Base-by-base conservation (phyloP, 345 rosid species). In the Brassica juncea region DNA sequence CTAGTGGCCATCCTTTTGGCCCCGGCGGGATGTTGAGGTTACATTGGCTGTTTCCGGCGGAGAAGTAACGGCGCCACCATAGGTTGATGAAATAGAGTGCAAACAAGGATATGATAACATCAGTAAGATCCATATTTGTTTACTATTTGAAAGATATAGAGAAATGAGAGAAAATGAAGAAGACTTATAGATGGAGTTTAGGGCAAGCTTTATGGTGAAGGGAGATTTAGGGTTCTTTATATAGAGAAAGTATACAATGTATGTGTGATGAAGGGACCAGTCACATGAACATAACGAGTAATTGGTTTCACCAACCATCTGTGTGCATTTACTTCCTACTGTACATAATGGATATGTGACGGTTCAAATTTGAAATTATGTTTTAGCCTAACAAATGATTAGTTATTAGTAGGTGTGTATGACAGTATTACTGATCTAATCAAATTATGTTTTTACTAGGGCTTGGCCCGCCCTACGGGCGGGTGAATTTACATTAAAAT, bases 1-100 rank as follows among this genome's bases (percentile, higher is more conserved):
- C 91, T 0, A 95, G 73, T 0, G 99, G 98, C 98, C 96, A 95
- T 0, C 99, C 93, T 0, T 84, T 91, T 0, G 98, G 96, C 0
- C 97, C 96, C 0, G 96, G 98, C 0, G 97, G 99, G 47, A 93
- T 90, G 77, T 83, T 92, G 63, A 55, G 31, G 11, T 77, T 34
- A 1, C 75, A 55, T 3, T 74, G 63, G 47, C 73, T 76, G 8
- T 12, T 65, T 3, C 81, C 32, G 16, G 55, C 58, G 69, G 49
- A 68, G 63, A 21, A 74, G 68, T 37, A 82, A 61, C 71, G 83
- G 3, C 90, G 89, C 90, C 91, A 92, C 89, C 92, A 89, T 14
- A 86, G 25, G 60, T 49, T 54, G 63, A 90, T 76, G 68, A 94
- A 83, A 57, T 88, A 4, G 35, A 90, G 32, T 39, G 86, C 72